These are phyloP conservation scores for Colletotrichum orbiculare DNA, from an alignment of 2,329 filamentous ascomycete species.

Conservation along the genomic window DNA sequence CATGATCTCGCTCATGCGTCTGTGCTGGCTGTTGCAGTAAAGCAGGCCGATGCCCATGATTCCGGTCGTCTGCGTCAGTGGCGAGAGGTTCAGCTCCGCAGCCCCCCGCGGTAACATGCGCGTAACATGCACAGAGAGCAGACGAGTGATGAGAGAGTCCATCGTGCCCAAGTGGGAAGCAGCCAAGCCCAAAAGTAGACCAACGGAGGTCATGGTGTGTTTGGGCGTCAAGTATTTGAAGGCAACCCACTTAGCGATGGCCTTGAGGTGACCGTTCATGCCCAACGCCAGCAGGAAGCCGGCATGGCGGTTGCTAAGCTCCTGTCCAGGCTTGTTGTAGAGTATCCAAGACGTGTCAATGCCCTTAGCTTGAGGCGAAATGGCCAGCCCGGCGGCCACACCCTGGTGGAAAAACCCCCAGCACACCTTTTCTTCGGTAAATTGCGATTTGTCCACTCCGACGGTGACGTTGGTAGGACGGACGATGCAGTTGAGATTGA, in stretches of 20 bases:
- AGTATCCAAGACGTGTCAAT: conserved; percentile 99
- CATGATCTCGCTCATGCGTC: conserved; percentile 99
- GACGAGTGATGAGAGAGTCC: conserved; percentile 92
- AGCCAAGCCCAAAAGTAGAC: conserved; percentile 89
- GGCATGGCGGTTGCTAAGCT: conserved; percentile 95
- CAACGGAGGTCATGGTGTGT: conserved; percentile 98
- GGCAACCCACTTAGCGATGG: conserved; percentile 95
- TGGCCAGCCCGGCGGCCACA: conserved; percentile 90
- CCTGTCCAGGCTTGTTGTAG: conserved; percentile 90
- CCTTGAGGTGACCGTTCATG: conserved; percentile 93
- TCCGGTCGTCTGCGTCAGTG: conserved; percentile 92
- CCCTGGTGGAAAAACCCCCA: conserved; percentile 99
- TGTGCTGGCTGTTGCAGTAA: conserved; percentile 95
- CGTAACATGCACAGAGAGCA: conserved; percentile 95
- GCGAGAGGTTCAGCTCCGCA: conserved; percentile 92
- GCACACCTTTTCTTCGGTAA: conserved; percentile 95
- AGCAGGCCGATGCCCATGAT: conserved; percentile 97
- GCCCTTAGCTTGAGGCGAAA: conserved; percentile 88
- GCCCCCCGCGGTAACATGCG: conserved; percentile 92
- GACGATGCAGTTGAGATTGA: conserved; percentile 91
- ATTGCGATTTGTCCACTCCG: conserved; percentile 87
- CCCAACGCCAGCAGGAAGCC: conserved; percentile 92
- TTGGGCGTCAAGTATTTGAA: conserved; percentile 99
- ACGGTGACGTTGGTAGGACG: conserved; percentile 92
- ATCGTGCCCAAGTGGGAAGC: conserved; percentile 96